Evolutionary conservation across 495 filamentous ascomycete species (phyloP), one percentile per base, ranked within the genome.

Genomic region (Astrocystis sublimbata): DNA sequence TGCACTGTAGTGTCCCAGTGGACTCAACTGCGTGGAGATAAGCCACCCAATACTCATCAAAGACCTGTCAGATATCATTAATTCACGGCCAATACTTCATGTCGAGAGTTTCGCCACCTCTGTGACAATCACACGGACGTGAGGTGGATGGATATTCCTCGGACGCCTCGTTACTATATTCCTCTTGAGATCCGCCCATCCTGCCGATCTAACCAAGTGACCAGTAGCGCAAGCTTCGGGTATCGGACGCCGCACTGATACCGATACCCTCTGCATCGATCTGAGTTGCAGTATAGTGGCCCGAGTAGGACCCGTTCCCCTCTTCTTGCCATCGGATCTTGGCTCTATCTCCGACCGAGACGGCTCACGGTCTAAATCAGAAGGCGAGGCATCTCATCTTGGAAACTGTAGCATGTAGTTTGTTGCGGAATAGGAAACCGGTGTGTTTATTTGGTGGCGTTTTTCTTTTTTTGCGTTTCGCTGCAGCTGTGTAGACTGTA

Each of bases 241-340:
- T 61, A 61, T 61, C 58, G 58, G 58, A 50, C 58, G 47, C 24
- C 58, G 58, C 35, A 45, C 58, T 45, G 28, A 60, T 42, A 35
- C 24, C 33, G 40, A 36, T n/a, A 40, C 17, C 24, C 28, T 12
- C 13, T 28, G 30, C 36, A 41, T 60, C 33, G 36, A 41, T 52
- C 54, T 45, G 6, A 12, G n/a, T n/a, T n/a, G n/a, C n/a, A n/a
- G n/a, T n/a, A n/a, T n/a, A n/a, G n/a, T n/a, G n/a, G n/a, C n/a
- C n/a, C n/a, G 17, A 33, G 23, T 8, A 19, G 24, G 28, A 28
- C n/a, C n/a, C 6, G 19, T 49, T 35, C 30, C 40, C 31, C n/a
- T 38, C 17, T 10, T 17, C n/a, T n/a, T n/a, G n/a, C 13, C 28
- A 36, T 53, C 47, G 28, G 47, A 45, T 61, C 36, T 41, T 50